Conservation (phyloP, 441 rosid genomes). For the Sinapis alba region DNA sequence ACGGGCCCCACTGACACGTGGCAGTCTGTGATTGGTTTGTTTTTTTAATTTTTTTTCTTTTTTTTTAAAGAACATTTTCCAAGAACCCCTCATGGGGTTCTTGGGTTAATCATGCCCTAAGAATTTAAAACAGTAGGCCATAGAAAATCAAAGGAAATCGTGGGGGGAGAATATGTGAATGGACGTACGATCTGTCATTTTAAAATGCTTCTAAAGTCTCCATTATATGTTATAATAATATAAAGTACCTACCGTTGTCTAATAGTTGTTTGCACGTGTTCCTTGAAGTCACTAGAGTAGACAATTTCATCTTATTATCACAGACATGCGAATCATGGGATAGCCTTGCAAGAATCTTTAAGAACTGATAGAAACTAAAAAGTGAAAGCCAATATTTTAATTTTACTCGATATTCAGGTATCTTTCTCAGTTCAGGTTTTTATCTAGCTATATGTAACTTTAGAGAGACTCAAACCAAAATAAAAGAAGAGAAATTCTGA, state of each 20-base stretch:
- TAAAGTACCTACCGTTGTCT: not conserved
- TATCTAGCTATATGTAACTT: not conserved
- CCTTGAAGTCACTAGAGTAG: not conserved
- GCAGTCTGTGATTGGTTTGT: too few relatives aligned
- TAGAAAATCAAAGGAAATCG: constrained; percentile 5
- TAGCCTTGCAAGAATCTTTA: too few relatives aligned
- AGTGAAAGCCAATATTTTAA: not conserved
- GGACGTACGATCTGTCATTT: constrained; percentile 21
- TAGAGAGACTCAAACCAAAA: not conserved
- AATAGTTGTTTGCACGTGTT: constrained; percentile 9
- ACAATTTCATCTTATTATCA: not conserved
- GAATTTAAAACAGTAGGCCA: not conserved
- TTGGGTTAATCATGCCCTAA: too few relatives aligned
- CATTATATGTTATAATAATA: not conserved
- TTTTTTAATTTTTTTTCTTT: too few relatives aligned
- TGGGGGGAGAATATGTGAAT: not conserved
- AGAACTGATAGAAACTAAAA: not conserved
- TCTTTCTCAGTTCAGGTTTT: not conserved
- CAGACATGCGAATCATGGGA: too few relatives aligned
- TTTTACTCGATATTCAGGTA: not conserved
- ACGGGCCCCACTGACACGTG: too few relatives aligned
- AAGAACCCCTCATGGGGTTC: too few relatives aligned
- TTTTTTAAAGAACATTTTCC: too few relatives aligned
- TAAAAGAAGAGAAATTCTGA: not conserved
- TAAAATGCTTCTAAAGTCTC: not conserved